Evolutionary conservation across 352 stramenopile genomes (phyloP).

Genomic region (Pseudoperonospora humuli): DNA sequence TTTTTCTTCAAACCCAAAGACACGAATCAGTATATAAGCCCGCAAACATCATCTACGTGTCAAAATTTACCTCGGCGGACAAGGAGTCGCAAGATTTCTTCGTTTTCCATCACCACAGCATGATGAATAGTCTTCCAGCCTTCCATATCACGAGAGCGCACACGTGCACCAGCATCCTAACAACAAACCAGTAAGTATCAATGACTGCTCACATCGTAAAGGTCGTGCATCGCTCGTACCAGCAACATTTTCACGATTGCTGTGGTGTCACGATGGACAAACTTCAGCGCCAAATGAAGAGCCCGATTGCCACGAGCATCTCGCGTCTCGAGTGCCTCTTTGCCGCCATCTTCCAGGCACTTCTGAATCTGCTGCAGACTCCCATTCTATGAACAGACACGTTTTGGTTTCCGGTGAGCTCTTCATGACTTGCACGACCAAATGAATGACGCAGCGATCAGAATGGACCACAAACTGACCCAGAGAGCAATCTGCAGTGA

Average conservation of each 20-base stretch:
- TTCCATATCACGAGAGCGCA: conserved; percentile 46
- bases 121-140: conserved; percentile 67
- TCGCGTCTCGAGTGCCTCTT: conserved; percentile 36
- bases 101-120: conserved; percentile 48
- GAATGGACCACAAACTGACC: conserved; percentile 19
- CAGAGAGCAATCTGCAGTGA: conserved; percentile 54
- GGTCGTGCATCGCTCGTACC: conserved; percentile 20
- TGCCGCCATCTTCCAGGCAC: conserved; percentile 17
- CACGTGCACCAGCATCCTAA: conserved; percentile 48
- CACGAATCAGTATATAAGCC: not conserved
- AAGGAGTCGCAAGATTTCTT: conserved; percentile 51
- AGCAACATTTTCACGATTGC: conserved; percentile 47
- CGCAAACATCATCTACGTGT: not conserved
- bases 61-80: conserved; percentile 27
- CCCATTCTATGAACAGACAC: conserved; percentile 37
- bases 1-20: conserved; percentile 34
- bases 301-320: conserved; percentile 52
- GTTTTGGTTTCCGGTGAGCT: not conserved
- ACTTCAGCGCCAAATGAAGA: conserved; percentile 60
- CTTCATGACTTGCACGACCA: not conserved
- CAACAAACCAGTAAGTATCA: not conserved
- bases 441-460: not conserved
- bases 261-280: conserved; percentile 47
- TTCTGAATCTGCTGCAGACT: conserved; percentile 46
- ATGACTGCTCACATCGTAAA: not conserved